Evolutionary conservation across 2,329 filamentous ascomycete genomes (phyloP).

Genomic region (Fusarium dlaminii): DNA sequence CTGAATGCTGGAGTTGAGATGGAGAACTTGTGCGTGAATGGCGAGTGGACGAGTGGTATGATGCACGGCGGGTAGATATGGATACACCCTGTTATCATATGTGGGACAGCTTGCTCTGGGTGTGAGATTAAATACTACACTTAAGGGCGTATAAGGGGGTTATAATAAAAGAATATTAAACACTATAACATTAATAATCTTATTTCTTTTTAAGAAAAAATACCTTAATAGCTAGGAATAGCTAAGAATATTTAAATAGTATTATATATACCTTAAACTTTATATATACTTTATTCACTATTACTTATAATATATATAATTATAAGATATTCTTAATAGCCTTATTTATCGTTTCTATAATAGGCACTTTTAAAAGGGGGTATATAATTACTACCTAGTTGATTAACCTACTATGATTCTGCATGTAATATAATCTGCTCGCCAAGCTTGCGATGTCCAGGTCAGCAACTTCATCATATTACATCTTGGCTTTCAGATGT

Average conservation of each 20-base stretch:
- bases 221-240: background rate
- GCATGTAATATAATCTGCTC: fast-evolving
- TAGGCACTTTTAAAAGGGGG: fast-evolving
- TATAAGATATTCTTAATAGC: background rate
- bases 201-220: background rate
- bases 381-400: too few species aligned
- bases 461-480: too few species aligned
- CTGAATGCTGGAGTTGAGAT: background rate
- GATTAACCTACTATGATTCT: fast-evolving
- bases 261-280: background rate
- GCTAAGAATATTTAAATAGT: background rate
- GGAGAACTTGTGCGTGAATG: background rate
- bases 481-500: background rate
- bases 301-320: background rate
- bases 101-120: background rate
- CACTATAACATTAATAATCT: background rate
- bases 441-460: background rate
- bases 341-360: background rate
- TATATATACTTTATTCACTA: background rate
- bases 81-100: background rate
- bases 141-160: background rate
- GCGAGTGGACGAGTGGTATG: background rate
- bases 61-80: background rate
- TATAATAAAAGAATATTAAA: background rate
- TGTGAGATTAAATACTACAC: background rate